Evolutionary conservation across 1,284 basidiomycete species (phyloP).

Genomic region (Cutaneotrichosporon dermatis): DNA sequence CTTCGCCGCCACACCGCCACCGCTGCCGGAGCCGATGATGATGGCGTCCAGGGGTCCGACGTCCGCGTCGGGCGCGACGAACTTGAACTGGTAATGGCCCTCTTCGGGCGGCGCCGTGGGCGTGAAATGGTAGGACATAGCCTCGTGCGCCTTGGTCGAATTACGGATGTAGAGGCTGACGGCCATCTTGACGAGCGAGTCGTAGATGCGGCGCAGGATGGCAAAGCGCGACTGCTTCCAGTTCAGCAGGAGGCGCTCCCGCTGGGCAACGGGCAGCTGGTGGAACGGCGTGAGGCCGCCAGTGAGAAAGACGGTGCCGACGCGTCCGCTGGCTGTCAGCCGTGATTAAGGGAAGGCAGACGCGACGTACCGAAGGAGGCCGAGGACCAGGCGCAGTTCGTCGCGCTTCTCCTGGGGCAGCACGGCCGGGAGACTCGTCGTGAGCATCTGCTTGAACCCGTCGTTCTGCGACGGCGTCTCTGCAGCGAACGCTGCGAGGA

Average conservation of each 20-base stretch:
- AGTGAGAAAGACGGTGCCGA: slow-evolving; percentile 10
- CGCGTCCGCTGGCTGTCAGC: not conserved
- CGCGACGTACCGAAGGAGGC: no score
- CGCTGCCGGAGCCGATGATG: slow-evolving; percentile 51
- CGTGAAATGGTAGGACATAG: slow-evolving; percentile 7
- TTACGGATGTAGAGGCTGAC: slow-evolving; percentile 11
- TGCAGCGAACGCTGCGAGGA: slow-evolving; percentile 15
- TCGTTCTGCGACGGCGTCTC: no score
- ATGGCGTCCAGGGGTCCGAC: slow-evolving; percentile 10
- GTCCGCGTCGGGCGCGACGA: not conserved
- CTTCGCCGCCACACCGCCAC: slow-evolving; percentile 48
- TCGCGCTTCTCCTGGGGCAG: no score
- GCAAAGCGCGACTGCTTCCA: slow-evolving; percentile 11
- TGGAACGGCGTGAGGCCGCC: slow-evolving; percentile 14
- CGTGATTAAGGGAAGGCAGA: no score
- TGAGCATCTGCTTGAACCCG: no score
- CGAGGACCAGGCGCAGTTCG: slow-evolving; percentile 14
- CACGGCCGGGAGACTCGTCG: no score
- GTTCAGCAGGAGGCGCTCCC: slow-evolving; percentile 12
- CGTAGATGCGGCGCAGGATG: slow-evolving; percentile 12
- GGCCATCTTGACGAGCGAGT: slow-evolving; percentile 14
- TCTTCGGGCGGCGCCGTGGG: not conserved
- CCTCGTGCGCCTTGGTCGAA: slow-evolving; percentile 8
- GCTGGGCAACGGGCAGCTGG: slow-evolving; percentile 4
- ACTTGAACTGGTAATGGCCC: slow-evolving; percentile 5